Conservation (phyloP, 2,329 filamentous ascomycete genomes). For the Phoma sp. region DNA sequence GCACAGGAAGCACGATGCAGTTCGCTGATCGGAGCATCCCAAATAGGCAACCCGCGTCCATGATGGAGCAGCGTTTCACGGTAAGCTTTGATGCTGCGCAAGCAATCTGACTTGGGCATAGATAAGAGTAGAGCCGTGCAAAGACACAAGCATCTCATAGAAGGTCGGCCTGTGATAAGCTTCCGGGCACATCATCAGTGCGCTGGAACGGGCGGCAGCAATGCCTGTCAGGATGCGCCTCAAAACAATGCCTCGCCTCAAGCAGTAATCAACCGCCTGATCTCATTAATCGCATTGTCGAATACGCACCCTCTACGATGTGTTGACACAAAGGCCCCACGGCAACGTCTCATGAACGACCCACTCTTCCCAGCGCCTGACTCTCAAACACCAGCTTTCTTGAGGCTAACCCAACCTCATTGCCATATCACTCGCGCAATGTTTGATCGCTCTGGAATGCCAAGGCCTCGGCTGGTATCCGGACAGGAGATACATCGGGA, state of each 20-base stretch:
- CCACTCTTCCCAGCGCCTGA: slow-evolving; percentile 22
- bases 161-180: not conserved
- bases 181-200: not conserved
- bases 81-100: not conserved
- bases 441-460: slow-evolving; percentile 17
- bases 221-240: slow-evolving; percentile 1
- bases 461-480: slow-evolving; percentile 16
- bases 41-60: not conserved
- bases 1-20: no score
- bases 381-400: slow-evolving; percentile 26
- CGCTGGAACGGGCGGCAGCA: not conserved
- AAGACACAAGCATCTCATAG: not conserved
- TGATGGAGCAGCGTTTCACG: not conserved
- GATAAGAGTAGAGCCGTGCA: not conserved
- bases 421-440: slow-evolving; percentile 15
- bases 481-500: slow-evolving; percentile 17
- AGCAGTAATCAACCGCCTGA: slow-evolving; percentile 2
- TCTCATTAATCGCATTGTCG: slow-evolving; percentile 2
- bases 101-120: not conserved
- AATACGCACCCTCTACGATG: slow-evolving; percentile 4
- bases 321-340: slow-evolving; percentile 20
- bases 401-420: slow-evolving; percentile 17
- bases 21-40: not conserved
- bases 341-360: slow-evolving; percentile 15
- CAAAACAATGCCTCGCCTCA: not conserved